Base-by-base conservation (phyloP, 1,139 yeast species). In the Candida anutae region DNA sequence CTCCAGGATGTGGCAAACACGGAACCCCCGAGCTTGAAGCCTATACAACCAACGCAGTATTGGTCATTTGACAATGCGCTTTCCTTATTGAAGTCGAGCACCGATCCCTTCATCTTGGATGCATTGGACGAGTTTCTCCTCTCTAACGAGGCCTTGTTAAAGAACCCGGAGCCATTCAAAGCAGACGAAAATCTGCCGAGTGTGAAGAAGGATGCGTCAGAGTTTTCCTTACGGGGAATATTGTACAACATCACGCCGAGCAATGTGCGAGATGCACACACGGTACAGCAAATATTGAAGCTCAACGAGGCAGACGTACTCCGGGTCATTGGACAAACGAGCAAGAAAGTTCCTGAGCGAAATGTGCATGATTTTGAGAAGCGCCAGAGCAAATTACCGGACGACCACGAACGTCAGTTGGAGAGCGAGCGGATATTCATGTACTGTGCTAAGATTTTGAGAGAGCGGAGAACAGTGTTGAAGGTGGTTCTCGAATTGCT, bases 11-110 rank as follows among this genome's bases (percentile, higher is more conserved):
- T 32, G 32, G 6, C 24, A 32, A 25, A 21, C 18, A 39, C 30
- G 31, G 42, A 39, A 25, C 36, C 34, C 21, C 33, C 38, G 28
- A 50, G 49, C 9, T 43, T 54, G 34, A 56, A 53, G 36, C 56
- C 62, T 15, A 49, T 54, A 24, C 59, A 58, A 28, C 66, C 68
- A 12, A 58, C 62, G 3, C 61, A 58, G 30, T 43, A 46, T 22
- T 42, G 74, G 74, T 59, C 66, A 1, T 59, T 66, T 35, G 64
- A 58, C 28, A 62, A 59, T 39, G 70, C 67, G 3, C 46, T 60
- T 23, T 38, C 55, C 4, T 43, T 65, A 11, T 41, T 67, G 28
- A 46, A 45, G 30, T 42, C 53, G n/a, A 44, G 54, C 24, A 48
- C 45, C 16, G 63, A 58, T 32, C 56, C 57, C 24, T 53, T 53